Evolutionary conservation across 2,329 filamentous ascomycete genomes (phyloP).

Genomic region (Claviceps sorghi): DNA sequence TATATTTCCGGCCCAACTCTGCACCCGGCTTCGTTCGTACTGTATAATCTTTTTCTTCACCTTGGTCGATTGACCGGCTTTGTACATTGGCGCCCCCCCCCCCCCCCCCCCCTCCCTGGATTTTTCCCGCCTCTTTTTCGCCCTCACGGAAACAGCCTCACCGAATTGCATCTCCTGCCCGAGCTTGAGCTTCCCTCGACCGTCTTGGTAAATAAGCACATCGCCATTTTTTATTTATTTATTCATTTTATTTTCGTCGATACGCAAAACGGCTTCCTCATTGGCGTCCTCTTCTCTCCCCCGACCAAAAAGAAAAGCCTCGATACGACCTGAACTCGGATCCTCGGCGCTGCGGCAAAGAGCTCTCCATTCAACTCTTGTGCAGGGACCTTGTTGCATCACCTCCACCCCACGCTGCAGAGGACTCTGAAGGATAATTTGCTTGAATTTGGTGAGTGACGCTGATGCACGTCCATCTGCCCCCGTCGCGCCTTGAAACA

Average conservation of each 20-base stretch:
- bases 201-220: neutral
- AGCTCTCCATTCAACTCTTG: neutral
- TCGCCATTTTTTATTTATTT: no score
- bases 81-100: neutral
- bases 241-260: neutral
- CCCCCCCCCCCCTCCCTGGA: no score
- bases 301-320: neutral
- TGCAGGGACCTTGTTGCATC: neutral
- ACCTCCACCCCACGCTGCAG: neutral
- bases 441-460: neutral
- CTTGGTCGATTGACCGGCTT: neutral
- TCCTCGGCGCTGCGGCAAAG: neutral
- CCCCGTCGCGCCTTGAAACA: no score
- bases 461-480: neutral
- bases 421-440: neutral
- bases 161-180: no score
- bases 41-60: neutral
- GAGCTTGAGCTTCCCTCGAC: neutral
- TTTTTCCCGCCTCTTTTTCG: neutral
- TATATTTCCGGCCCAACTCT: slow-evolving; percentile 4
- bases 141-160: no score
- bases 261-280: neutral
- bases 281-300: neutral
- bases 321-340: neutral
- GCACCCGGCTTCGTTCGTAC: neutral